Evolutionary conservation across 1,284 basidiomycete species (phyloP), one percentile per base, ranked within the genome.

Genomic region (Ceraceosorus bombacis): DNA sequence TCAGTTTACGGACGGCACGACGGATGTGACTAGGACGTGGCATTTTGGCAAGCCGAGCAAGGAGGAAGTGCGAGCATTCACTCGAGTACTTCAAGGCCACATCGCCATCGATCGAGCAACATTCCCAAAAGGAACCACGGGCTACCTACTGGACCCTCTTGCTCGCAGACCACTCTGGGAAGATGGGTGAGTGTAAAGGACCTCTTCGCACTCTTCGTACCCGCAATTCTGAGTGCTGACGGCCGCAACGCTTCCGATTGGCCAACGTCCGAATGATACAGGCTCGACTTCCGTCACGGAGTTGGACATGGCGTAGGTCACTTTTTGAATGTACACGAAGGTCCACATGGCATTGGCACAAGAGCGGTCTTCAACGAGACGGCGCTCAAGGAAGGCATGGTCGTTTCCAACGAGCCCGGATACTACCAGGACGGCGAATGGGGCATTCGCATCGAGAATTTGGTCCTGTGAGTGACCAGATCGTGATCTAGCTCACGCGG

Each of bases 31-130:
- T 5, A 81, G 92, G 41, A 65, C 70, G 6, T 80, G 90, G 86
- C 93, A 97, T 78, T 97, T 96, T 76, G 92, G 91, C 86, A 85
- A 0, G 81, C 82, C 0, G 39, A 51, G 5, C 36, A 27, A 15
- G 41, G 87, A 90, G 69, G 89, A 96, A 79, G 89, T 86, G 66
- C 84, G 89, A 0, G 87, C 90, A 0, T 95, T 92, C 72, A 97
- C 94, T 0, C 83, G 92, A 13, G 95, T 98, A 1, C 81, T 98
- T 53, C 93, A 98, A 80, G 94, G 94, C 0, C 90, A 97, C 75
- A 95, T 98, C 63, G 85, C 88, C 1, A 87, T 95, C 53, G 94
- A 95, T 77, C 84, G 84, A 0, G 85, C 86, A 8, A 78, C 96
- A 6, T 91, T 96, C 79, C 94, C 94, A 0, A 83, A 81, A 54